Base-by-base conservation (phyloP, 2,329 filamentous ascomycete genomes). In the Elsinoe fawcettii region DNA sequence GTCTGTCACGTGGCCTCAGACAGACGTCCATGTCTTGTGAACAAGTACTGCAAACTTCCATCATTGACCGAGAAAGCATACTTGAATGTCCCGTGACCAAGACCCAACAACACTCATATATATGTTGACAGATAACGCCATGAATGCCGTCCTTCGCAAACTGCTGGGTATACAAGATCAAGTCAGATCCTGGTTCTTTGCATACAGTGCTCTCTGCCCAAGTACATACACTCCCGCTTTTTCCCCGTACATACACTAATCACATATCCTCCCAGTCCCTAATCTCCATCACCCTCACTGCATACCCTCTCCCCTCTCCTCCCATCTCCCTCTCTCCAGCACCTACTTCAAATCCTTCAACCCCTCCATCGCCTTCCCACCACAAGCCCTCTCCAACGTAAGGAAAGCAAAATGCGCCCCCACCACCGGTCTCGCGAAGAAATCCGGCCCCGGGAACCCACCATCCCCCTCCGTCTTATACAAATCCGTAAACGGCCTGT, bases 361-460 rank as follows among this genome's bases (percentile, higher is more conserved):
- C 0, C 79, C 82, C 18, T 80, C 74, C 63, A 80, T 75, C 2
- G 85, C 86, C 61, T 77, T 78, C 2, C 88, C 88, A 1, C 81
- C 84, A 73, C 90, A 95, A 22, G 88, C 88, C 65, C 86, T 80
- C 71, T 90, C 85, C 46, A 95, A 73, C n/a, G 88, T 86, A 67
- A 95, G 74, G 67, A 90, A 89, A 1, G 88, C 86, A 76, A 93
- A 95, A 73, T 93, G 88, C 0, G 87, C 89, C 12, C 90, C 90
- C 14, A 92, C 84, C 3, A 95, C 90, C 1, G 90, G 90, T 41
- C 90, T 75, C 1, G 89, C 89, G 72, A 87, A 89, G 75, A 95
- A 95, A 56, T 80, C 78, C 12, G 85, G 80, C 0, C 83, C 85
- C 0, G 88, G 87, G 65, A 86, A 95, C 4, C 81, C 85, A 1